Percentiles rank a stretch among this genome's conserved stretches.
Conservation (phyloP, 371 early-diverging fungal genomes). For the Racocetra persica region DNA sequence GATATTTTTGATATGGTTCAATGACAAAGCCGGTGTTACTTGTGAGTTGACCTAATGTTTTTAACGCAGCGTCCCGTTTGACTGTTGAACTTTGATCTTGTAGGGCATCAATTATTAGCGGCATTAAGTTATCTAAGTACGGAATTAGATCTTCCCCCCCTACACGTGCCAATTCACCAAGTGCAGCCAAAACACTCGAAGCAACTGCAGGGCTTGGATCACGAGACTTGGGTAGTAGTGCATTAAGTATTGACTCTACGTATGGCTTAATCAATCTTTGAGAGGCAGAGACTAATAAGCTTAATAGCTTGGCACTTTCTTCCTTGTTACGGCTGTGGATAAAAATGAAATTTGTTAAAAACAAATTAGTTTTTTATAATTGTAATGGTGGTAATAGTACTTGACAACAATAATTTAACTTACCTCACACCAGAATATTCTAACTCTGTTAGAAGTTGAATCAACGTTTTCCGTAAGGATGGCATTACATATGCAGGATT, state of each 20-base stretch:
- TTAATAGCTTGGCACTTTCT: constrained; percentile 84
- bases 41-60: constrained; percentile 84
- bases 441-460: constrained; percentile 90
- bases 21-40: constrained; percentile 91
- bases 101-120: constrained; percentile 88
- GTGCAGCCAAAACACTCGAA: constrained; percentile 80
- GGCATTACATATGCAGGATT: constrained; percentile 97
- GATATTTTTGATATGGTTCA: constrained; percentile 91
- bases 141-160: constrained; percentile 87
- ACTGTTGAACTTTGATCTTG: constrained; percentile 88
- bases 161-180: constrained; percentile 90
- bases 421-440: constrained; percentile 85
- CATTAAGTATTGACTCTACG: constrained; percentile 87
- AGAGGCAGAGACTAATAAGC: constrained; percentile 79
- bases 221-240: constrained; percentile 82
- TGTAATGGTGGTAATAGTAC: not conserved
- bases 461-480: constrained; percentile 83
- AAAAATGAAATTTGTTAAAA: not conserved
- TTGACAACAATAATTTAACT: constrained; percentile 21
- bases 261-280: constrained; percentile 90
- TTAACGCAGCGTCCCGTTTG: constrained; percentile 90
- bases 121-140: constrained; percentile 83
- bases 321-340: constrained; percentile 79
- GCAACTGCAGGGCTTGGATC: constrained; percentile 86
- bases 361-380: not conserved